Base-by-base conservation (phyloP, 2,329 filamentous ascomycete genomes). In the Ophiostoma sp. region DNA sequence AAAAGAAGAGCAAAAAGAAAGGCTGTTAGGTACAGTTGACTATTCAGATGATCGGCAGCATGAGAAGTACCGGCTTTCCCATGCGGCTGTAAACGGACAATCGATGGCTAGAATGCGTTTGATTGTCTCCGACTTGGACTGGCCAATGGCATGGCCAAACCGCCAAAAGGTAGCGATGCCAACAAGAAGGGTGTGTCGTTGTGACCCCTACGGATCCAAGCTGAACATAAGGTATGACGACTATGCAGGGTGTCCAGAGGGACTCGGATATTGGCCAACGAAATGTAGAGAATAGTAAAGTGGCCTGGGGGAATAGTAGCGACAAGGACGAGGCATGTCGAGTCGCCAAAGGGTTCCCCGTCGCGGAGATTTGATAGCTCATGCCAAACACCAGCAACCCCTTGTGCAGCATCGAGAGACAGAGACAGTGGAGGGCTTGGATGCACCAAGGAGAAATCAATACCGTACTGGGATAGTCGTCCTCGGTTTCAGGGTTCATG, bases 201-300 rank as follows among this genome's bases (percentile, higher is more conserved):
- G 8, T 55, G 18, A 9, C n/a, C 49, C n/a, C 49, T 36, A 27
- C 27, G 27, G 18, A 8, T 4, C 49, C 14, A 11, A 55, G 49
- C 49, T 55, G 49, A 12, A 7, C 27, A 27, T 52, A 18, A 1
- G 3, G 49, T 55, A 9, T 27, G 18, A 27, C 49, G 8, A 36
- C 3, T 7, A 27, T 55, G 27, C 5, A 52, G 6, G 12, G 27
- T 27, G 27, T 27, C 27, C 27, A 27, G 27, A 27, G 7, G 8
- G 27, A 11, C 9, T 55, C 49, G 49, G 49, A 55, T 55, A 55
- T 55, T 55, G 49, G n/a, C 49, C 49, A 55, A 55, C 49, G 49
- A 27, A 18, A 9, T 47, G 11, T 18, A 49, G n/a, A 4, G 49
- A 36, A 8, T 55, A 12, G 14, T 27, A 27, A 27, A 27, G 27